Percentiles rank a stretch among this genome's conserved stretches.
Evolutionary conservation across 768 basidiomycete species (phyloP).

Genomic region (Mycena haematopus): DNA sequence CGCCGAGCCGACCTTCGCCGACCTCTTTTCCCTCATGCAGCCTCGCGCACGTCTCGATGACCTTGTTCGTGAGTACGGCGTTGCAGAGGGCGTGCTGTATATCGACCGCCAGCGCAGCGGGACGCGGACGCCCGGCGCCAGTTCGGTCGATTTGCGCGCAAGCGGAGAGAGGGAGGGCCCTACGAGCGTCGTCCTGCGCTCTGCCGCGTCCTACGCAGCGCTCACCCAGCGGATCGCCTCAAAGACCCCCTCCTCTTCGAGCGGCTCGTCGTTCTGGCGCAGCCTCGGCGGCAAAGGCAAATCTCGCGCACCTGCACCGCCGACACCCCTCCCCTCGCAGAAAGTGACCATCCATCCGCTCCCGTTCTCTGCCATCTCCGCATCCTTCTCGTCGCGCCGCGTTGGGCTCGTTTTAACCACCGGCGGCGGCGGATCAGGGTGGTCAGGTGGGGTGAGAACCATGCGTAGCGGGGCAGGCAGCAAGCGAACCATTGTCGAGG

Average conservation of each 20-base stretch:
- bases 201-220: constrained; percentile 26
- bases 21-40: constrained; percentile 79
- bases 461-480: constrained; percentile 29
- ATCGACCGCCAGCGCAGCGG: constrained; percentile 29
- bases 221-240: constrained; percentile 20
- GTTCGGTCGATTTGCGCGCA: constrained; percentile 6
- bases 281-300: constrained; percentile 18
- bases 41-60: constrained; percentile 80
- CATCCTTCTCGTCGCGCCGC: constrained; percentile 52
- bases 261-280: constrained; percentile 26
- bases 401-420: constrained; percentile 45
- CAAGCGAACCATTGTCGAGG: constrained; percentile 63
- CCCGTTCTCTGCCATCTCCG: constrained; percentile 45
- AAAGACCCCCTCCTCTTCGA: neutral
- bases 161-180: constrained; percentile 3
- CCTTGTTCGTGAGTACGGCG: constrained; percentile 56
- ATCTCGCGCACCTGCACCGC: neutral
- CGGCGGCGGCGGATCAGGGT: constrained; percentile 22
- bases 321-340: constrained; percentile 12
- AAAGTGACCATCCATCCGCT: constrained; percentile 38
- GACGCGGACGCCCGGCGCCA: constrained; percentile 18
- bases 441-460: neutral
- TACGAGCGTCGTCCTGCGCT: constrained; percentile 24
- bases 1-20: constrained; percentile 71
- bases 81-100: constrained; percentile 46